Base-by-base conservation (phyloP, 768 basidiomycete species). In the Serendipita vermifera region DNA sequence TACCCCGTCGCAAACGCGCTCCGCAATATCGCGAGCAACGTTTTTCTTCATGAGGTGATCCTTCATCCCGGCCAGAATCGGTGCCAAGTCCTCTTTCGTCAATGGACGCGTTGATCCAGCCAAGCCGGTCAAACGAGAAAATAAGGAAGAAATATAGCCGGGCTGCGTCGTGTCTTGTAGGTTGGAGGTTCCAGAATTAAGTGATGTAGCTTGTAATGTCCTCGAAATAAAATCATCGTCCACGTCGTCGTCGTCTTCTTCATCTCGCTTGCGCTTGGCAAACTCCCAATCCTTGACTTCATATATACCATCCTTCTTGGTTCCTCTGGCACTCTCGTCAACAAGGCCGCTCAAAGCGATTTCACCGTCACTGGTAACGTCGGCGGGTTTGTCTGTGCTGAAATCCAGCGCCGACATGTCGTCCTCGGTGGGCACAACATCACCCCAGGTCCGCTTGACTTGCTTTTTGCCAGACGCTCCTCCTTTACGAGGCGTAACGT, bases 11-110 rank as follows among this genome's bases (percentile, higher is more conserved):
- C 92, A 94, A 9, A 99, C 80, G 67, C 92, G 90, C 59, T 93
- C 90, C 11, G 93, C 77, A 60, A 98, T 97, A 58, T 93, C 91
- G 68, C 81, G 87, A 3, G 96, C 96, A 3, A 99, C 96, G 64
- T 99, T 99, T 75, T 98, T 98, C 71, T 85, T 82, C 92, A 97
- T 97, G 40, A 99, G 74, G 69, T 97, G 94, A 59, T 93, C 89
- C 68, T 94, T 92, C 92, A 98, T 98, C 15, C 82, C 87, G 53
- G 85, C 85, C 40, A 98, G 67, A 1, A 94, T 87, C 5, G 94
- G 94, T 61, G 79, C 79, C 55, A 98, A 68, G 67, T 98, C 94
- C 35, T 79, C 75, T 56, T 87, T 78, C 1, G 85, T 85, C 56
- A 99, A 71, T 2, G 82, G 73, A 69, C 91, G 93, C 24, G 82